These are phyloP conservation scores for Magnolia sinica DNA, from an alignment of 164 flowering plant species.

Conservation along the genomic window DNA sequence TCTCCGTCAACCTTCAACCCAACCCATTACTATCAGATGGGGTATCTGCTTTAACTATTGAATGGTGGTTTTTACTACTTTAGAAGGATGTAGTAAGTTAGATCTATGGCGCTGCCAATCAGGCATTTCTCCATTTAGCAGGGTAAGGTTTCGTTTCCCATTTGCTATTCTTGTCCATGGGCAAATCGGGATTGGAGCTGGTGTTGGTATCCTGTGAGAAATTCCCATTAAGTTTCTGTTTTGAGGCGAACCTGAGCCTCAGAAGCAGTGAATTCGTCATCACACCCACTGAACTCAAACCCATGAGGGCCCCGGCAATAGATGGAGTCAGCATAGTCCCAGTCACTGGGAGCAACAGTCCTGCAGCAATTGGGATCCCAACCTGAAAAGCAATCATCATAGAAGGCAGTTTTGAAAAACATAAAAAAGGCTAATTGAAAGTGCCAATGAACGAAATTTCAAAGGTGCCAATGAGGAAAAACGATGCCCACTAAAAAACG, in stretches of 20 bases:
- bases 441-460: too few relatives aligned
- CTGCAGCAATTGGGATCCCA: conserved; percentile 95
- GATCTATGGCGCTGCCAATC: conserved; percentile 59
- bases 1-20: background rate
- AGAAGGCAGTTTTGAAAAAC: background rate
- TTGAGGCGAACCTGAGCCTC: conserved; percentile 53
- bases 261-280: conserved; percentile 83
- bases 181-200: conserved; percentile 17
- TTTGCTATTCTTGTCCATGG: conserved; percentile 19
- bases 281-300: conserved; percentile 86
- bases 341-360: conserved; percentile 73
- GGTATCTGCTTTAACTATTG: background rate
- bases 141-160: background rate
- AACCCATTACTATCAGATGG: background rate
- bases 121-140: conserved; percentile 12
- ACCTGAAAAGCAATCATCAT: conserved; percentile 38
- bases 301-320: conserved; percentile 97
- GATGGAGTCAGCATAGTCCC: conserved; percentile 93
- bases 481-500: too few relatives aligned
- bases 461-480: too few relatives aligned
- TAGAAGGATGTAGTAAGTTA: background rate
- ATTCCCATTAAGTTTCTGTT: conserved; percentile 23
- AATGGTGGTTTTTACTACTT: background rate
- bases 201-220: conserved; percentile 17
- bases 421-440: too few relatives aligned